Percentiles rank a stretch among this genome's conserved stretches.
Evolutionary conservation across 805 yeast genomes (phyloP).

Genomic region (Pichia insulana): DNA sequence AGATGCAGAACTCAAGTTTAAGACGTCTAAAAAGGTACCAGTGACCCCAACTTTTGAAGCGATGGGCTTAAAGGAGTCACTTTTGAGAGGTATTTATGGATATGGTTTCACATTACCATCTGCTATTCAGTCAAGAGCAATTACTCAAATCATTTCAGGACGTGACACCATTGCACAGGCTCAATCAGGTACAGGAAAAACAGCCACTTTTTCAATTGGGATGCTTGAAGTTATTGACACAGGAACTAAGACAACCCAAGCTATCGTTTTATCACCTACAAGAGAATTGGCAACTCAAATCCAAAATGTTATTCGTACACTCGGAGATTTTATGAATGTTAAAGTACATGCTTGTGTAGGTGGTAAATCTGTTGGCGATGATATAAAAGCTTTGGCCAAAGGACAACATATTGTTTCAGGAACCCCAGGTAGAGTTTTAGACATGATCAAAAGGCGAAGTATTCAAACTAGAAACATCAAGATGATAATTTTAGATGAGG

Average conservation of each 20-base stretch:
- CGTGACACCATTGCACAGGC: conserved; percentile 76
- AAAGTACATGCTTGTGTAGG: conserved; percentile 96
- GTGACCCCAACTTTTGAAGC: conserved; percentile 57
- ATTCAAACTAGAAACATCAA: conserved; percentile 76
- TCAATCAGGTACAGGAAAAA: conserved; percentile 85
- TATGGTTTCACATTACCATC: conserved; percentile 79
- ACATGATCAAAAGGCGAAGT: conserved; percentile 87
- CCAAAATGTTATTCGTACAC: conserved; percentile 82
- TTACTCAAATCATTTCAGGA: conserved; percentile 68
- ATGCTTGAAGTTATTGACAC: conserved; percentile 56
- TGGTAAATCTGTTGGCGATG: conserved; percentile 87
- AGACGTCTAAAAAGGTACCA: conserved; percentile 49
- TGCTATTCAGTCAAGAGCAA: conserved; percentile 77
- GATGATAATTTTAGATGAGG: conserved; percentile 96
- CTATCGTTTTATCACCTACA: conserved; percentile 91
- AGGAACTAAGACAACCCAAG: conserved; percentile 70
- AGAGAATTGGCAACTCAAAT: conserved; percentile 96
- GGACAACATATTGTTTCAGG: conserved; percentile 95
- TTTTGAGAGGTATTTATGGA: conserved; percentile 59
- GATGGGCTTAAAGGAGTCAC: conserved; percentile 58
- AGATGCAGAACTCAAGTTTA: conserved; percentile 53
- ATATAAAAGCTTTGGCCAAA: conserved; percentile 69
- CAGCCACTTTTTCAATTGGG: conserved; percentile 79
- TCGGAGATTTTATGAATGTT: conserved; percentile 85
- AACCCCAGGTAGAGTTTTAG: conserved; percentile 96